Conservation (phyloP, 2,329 filamentous ascomycete genomes). For the Pseudogymnoascus sp. region DNA sequence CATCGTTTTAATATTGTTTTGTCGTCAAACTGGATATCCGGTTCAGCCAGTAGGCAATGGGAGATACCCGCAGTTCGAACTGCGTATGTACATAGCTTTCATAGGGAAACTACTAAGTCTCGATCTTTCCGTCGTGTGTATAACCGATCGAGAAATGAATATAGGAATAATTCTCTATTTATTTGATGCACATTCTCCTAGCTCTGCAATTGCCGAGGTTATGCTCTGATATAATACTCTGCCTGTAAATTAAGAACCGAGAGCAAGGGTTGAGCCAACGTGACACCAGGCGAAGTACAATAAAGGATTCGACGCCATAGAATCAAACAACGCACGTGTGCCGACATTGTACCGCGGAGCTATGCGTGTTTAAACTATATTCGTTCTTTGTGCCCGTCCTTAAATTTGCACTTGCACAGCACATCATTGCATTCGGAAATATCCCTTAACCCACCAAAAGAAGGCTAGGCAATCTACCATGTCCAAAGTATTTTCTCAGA, state of each 20-base stretch:
- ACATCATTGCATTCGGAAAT: not conserved
- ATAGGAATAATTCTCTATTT: not conserved
- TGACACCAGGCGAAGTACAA: not conserved
- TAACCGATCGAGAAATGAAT: not conserved
- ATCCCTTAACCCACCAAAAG: not conserved
- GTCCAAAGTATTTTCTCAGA: slow-evolving; percentile 76
- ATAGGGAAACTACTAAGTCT: not conserved
- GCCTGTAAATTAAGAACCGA: not conserved
- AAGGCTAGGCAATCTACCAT: slow-evolving; percentile 42
- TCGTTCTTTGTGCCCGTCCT: not conserved
- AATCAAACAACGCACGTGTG: not conserved
- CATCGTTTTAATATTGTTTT: not conserved
- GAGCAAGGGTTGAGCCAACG: not conserved
- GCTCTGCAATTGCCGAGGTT: not conserved
- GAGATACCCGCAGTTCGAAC: not conserved
- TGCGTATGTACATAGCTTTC: slow-evolving; percentile 3
- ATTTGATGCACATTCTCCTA: not conserved
- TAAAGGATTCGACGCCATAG: not conserved
- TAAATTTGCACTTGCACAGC: not conserved
- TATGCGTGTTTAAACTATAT: not conserved
- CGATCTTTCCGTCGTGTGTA: not conserved
- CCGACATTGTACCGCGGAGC: not conserved
- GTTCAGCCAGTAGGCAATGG: not conserved
- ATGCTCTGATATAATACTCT: not conserved
- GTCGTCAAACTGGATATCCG: not conserved